These are phyloP conservation scores for Exophiala viscosa DNA, from an alignment of 2,329 filamentous ascomycete genomes.

Conservation along the genomic window DNA sequence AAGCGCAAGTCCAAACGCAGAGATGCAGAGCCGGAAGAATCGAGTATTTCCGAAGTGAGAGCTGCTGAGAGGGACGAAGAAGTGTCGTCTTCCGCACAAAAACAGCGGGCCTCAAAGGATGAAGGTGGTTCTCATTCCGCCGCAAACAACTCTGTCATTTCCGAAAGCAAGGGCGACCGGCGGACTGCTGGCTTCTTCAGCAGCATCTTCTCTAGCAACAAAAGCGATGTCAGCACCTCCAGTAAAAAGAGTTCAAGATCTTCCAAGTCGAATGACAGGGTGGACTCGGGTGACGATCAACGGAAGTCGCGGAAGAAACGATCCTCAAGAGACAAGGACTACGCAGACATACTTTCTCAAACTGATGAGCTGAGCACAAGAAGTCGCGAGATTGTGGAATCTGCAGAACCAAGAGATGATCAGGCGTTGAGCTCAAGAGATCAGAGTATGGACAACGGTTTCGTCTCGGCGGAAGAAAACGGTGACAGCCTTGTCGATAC, in stretches of 20 bases:
- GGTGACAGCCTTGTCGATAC: slow-evolving; percentile 7
- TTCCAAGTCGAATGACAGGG: slow-evolving; percentile 35
- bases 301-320: slow-evolving; percentile 32
- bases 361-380: slow-evolving; percentile 8
- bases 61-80: slow-evolving; percentile 27
- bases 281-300: slow-evolving; percentile 37
- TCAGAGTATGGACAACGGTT: slow-evolving; percentile 26
- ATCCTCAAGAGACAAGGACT: slow-evolving; percentile 19
- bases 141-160: slow-evolving; percentile 9
- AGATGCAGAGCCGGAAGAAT: slow-evolving; percentile 36
- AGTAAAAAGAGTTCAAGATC: slow-evolving; percentile 33
- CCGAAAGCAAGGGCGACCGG: slow-evolving; percentile 31
- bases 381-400: slow-evolving; percentile 10
- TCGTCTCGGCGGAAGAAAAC: slow-evolving; percentile 27
- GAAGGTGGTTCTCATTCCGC: slow-evolving; percentile 18
- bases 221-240: slow-evolving; percentile 26
- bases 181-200: slow-evolving; percentile 36
- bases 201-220: slow-evolving; percentile 34
- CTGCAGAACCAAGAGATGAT: slow-evolving; percentile 20
- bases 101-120: slow-evolving; percentile 29
- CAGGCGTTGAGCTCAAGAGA: slow-evolving; percentile 34
- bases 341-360: slow-evolving; percentile 11
- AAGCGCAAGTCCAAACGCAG: slow-evolving; percentile 33
- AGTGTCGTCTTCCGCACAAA: slow-evolving; percentile 32
- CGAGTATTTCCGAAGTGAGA: neutral